A percentile compares a stretch with the other conserved stretches of the same genome.
These are phyloP conservation scores for Gnetum montanum DNA, from an alignment of 75 land plant genomes.

Conservation along the genomic window DNA sequence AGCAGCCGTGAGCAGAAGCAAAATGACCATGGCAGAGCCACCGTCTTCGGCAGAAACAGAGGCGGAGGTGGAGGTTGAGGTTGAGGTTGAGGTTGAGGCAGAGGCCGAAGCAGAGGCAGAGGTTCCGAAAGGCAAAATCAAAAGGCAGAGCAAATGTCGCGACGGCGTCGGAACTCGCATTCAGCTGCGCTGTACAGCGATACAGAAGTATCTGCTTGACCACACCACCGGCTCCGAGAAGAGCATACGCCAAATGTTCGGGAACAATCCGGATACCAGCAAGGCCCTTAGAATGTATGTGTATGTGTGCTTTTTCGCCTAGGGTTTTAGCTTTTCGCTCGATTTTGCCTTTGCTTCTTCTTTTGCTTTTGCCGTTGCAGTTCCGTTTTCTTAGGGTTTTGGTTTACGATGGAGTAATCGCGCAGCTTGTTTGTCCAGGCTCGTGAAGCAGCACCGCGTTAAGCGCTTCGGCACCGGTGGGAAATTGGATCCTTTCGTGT, in stretches of 20 bases:
- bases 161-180: background rate
- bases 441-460: constrained; percentile 6
- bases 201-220: constrained; percentile 7
- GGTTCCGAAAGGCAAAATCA: too few species aligned
- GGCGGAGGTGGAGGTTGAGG: too few species aligned
- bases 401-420: too few species aligned
- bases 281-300: constrained; percentile 6
- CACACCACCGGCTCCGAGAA: constrained; percentile 3
- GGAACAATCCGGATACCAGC: constrained; percentile 6
- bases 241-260: constrained; percentile 3
- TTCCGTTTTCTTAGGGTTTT: background rate
- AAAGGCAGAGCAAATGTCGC: background rate
- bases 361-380: background rate
- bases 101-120: background rate
- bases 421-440: background rate
- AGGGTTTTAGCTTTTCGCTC: background rate
- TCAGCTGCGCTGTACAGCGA: constrained; percentile 6
- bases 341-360: background rate
- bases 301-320: background rate
- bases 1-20: too few species aligned
- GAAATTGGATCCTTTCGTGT: constrained; percentile 7
- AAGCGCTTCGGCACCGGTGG: constrained; percentile 7
- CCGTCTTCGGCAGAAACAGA: too few species aligned
- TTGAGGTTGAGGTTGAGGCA: background rate
- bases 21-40: too few species aligned